Evolutionary conservation across 2,329 filamentous ascomycete genomes (phyloP), one percentile per base, ranked within the genome.

Genomic region (Periconia macrospinosa): DNA sequence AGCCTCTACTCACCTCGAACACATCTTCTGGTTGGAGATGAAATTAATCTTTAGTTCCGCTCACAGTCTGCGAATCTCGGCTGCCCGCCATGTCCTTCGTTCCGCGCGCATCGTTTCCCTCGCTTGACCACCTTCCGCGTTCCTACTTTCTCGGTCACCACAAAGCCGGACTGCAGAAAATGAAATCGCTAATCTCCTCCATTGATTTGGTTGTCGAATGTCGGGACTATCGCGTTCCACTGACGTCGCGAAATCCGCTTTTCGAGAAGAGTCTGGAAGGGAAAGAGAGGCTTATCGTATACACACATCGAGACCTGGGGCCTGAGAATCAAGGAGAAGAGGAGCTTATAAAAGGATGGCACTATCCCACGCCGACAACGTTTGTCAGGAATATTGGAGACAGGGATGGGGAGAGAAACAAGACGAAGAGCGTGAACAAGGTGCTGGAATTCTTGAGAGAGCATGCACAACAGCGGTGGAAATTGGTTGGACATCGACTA

Each of bases 141-240:
- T 94, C 93, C 54, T 99, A 97, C 78, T 99, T 91, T 78, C 83
- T 97, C 45, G 94, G 94, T 57, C 94, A 99, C 77, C 94, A 99
- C 80, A 85, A 86, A 56, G 83, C 89, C 10, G 94, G 90, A 15
- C 81, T 96, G 30, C 80, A 83, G 45, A 88, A 90, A 71, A 96
- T 97, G 88, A 90, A 90, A 71, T 84, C 84, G 40, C 82, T 90
- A 70, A 83, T 99, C 46, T 86, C 87, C 27, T 86, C 86, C 58
- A 90, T 97, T 65, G 89, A 92, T 67, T 86, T 97, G 42, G 86
- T 99, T 50, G 85, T 99, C 68, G 94, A 99, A 78, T 97, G 92
- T 73, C 90, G 94, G 68, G 94, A 99, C 78, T 92, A 92, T 71
- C 88, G 94, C 45, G 87, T 96, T 0, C 94, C 94, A 0, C 78